Evolutionary conservation across 805 yeast genomes (phyloP).

Genomic region (Saturnispora sanitii): DNA sequence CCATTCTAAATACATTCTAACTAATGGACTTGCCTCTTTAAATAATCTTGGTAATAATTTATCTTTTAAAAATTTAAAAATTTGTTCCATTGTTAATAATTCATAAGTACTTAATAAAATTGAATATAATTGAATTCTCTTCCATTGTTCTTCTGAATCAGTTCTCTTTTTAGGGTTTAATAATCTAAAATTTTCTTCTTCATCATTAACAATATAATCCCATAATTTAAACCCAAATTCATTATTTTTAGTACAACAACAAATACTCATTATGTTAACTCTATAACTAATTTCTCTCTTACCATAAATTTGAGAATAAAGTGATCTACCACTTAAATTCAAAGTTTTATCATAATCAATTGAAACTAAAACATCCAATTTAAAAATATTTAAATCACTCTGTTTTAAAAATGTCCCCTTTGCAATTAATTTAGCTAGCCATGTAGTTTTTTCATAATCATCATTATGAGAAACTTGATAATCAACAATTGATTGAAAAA

Average conservation of each 20-base stretch:
- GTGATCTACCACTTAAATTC: slow-evolving; percentile 24
- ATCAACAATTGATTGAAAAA: slow-evolving; percentile 37
- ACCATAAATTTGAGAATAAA: slow-evolving; percentile 47
- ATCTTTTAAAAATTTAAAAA: slow-evolving; percentile 22
- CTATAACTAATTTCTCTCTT: slow-evolving; percentile 45
- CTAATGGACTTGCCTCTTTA: slow-evolving; percentile 69
- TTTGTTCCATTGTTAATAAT: slow-evolving; percentile 19
- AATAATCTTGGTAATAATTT: slow-evolving; percentile 31
- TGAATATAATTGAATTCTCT: slow-evolving; percentile 47
- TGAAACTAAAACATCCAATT: slow-evolving; percentile 49
- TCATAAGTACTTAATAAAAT: slow-evolving; percentile 39
- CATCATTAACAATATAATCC: slow-evolving; percentile 28
- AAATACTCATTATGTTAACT: slow-evolving; percentile 38
- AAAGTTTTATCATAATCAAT: slow-evolving; percentile 38
- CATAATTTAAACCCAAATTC: slow-evolving; percentile 27
- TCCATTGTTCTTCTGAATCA: slow-evolving; percentile 63
- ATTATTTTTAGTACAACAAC: slow-evolving; percentile 28
- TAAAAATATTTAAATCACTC: slow-evolving; percentile 45
- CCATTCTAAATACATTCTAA: slow-evolving; percentile 76
- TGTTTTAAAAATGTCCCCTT: slow-evolving; percentile 41
- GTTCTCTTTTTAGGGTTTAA: slow-evolving; percentile 42
- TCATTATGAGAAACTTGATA: slow-evolving; percentile 31
- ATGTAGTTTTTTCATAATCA: slow-evolving; percentile 32
- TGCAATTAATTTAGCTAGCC: slow-evolving; percentile 45
- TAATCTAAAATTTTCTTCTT: slow-evolving; percentile 31